Base-by-base conservation (phyloP, 2,329 filamentous ascomycete species). In the Trichoderma semiorbis region DNA sequence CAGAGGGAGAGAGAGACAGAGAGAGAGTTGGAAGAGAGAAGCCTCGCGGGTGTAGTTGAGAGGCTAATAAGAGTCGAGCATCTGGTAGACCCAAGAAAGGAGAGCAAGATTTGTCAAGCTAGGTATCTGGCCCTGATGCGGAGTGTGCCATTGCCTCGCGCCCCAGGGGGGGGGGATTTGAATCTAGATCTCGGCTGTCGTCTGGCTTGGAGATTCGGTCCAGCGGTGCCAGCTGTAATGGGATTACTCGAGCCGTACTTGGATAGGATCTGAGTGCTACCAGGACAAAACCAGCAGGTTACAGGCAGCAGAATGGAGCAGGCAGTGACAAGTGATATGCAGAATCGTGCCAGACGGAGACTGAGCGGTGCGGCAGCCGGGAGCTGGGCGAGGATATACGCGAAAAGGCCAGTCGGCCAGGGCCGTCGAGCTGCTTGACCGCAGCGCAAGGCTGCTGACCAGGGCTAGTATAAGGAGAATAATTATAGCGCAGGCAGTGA, bases 141-240 rank as follows among this genome's bases (percentile, higher is more conserved):
- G 61, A 60, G 72, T 60, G 36, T 73, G 62, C 72, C 72, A 73
- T 73, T 73, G 68, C 62, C 62, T 67, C 57, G 36, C 21, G 47
- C 47, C 47, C 30, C 67, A 50, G 67, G 67, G 66, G 43, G 66
- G 28, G 24, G 32, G 30, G 63, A 6, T 16, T 39, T 18, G n/a
- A 66, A 64, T 69, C 58, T 58, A 69, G 66, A 70, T 71, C 69
- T 71, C 43, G 60, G 47, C 21, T 70, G 67, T 36, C 57, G 67
- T 62, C 67, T 64, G 24, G 68, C 30, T 70, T 26, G 32, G 34
- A 57, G 39, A 43, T 43, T 64, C 16, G 1, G 55, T 55, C 28
- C 50, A 57, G 60, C 30, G 55, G 10, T 26, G 28, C 39, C 26
- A 34, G 28, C 28, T 34, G n/a, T 7, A 18, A 60, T 60, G 32